phyloP scores from a whole-genome alignment of 1,284 basidiomycete species.

The Psilocybe mexicana region DNA sequence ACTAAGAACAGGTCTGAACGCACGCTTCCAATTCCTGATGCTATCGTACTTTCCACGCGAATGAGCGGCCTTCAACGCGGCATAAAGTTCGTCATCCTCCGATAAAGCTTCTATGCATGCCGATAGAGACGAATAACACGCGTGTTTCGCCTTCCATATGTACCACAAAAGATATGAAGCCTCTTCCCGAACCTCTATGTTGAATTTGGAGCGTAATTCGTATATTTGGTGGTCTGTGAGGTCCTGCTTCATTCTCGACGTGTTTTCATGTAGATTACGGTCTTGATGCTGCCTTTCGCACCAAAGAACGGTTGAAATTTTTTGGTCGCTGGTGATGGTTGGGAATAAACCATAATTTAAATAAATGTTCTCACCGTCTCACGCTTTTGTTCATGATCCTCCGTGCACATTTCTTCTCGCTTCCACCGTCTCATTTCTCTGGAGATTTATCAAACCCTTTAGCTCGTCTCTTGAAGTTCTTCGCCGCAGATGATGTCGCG shows the following conservation, averaged over 20 bases:
- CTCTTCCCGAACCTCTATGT: conserved; percentile 35
- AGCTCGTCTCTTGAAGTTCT: too few relatives aligned
- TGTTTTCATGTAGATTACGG: not conserved
- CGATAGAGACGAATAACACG: conserved; percentile 28
- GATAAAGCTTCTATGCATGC: conserved; percentile 33
- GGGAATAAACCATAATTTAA: not conserved
- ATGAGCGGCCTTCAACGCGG: conserved; percentile 32
- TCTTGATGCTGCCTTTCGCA: too few relatives aligned
- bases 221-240: conserved; percentile 29
- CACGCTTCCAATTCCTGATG: conserved; percentile 34
- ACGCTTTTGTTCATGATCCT: not conserved
- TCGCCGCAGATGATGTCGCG: too few relatives aligned
- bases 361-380: not conserved
- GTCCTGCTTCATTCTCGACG: conserved; percentile 15
- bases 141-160: conserved; percentile 32
- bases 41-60: conserved; percentile 26
- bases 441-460: too few relatives aligned
- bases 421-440: too few relatives aligned
- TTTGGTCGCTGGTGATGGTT: not conserved
- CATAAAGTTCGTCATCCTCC: conserved; percentile 30
- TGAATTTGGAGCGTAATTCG: conserved; percentile 30
- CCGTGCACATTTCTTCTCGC: not conserved
- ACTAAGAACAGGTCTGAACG: not conserved
- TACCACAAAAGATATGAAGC: conserved; percentile 39
- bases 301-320: too few relatives aligned